Conservation (phyloP, 495 filamentous ascomycete genomes). For the Lophiostoma macrostomum region DNA sequence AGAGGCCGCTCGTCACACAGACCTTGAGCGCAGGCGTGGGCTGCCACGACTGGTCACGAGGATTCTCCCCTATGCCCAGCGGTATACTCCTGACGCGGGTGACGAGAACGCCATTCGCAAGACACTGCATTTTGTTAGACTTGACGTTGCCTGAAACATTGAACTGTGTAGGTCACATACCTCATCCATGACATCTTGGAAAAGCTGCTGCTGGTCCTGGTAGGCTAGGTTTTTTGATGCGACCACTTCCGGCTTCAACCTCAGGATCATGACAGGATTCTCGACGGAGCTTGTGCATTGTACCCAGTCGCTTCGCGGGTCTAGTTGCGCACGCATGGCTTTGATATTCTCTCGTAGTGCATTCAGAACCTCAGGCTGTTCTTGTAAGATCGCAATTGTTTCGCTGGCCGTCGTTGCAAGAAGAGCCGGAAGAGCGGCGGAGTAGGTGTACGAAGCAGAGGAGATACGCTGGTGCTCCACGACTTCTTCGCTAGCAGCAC, state of each 20-base stretch:
- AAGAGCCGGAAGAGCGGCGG: constrained; percentile 89
- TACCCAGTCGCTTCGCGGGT: constrained; percentile 92
- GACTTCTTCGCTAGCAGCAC: constrained; percentile 82
- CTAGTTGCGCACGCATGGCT: constrained; percentile 78
- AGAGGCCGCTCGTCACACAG: constrained; percentile 80
- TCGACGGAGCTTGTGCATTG: constrained; percentile 74
- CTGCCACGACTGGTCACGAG: constrained; percentile 56
- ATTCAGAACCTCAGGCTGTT: constrained; percentile 70
- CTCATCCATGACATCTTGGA: constrained; percentile 93
- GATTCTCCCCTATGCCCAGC: constrained; percentile 55
- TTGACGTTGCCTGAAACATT: constrained; percentile 44
- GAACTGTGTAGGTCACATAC: too few relatives aligned
- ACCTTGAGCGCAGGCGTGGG: constrained; percentile 81
- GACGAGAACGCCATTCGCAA: constrained; percentile 84
- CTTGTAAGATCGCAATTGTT: constrained; percentile 77
- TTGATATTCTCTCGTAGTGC: constrained; percentile 78
- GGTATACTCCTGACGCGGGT: constrained; percentile 78
- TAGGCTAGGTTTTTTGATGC: constrained; percentile 61
- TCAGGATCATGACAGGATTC: constrained; percentile 81
- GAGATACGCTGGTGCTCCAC: constrained; percentile 94
- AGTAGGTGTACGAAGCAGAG: constrained; percentile 87
- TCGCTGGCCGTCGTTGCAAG: constrained; percentile 92
- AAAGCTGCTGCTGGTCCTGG: constrained; percentile 76
- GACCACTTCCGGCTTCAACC: constrained; percentile 81
- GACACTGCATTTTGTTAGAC: constrained; percentile 34